Evolutionary conservation across 305 asterid genomes (phyloP).

Genomic region (Rubia peregrina): DNA sequence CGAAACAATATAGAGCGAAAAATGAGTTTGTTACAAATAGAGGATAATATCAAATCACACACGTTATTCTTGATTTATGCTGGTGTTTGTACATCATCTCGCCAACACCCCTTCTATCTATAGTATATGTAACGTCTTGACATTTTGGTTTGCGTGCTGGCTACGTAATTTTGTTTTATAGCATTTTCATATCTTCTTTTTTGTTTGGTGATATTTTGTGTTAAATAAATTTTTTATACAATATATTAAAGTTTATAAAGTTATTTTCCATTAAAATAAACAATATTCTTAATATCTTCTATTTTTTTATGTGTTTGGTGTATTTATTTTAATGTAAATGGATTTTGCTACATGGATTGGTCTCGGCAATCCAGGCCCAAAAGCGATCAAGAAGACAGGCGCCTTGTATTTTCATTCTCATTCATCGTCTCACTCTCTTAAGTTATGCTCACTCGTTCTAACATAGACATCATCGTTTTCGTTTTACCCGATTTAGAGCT

Average conservation of each 20-base stretch:
- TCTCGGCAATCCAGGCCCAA: conserved; percentile 7
- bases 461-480: background rate
- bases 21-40: too few species aligned
- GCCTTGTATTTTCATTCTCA: background rate
- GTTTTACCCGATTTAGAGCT: background rate
- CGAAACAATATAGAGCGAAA: too few species aligned
- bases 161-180: too few species aligned
- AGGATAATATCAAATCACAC: too few species aligned
- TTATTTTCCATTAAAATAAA: too few species aligned
- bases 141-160: background rate
- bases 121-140: background rate
- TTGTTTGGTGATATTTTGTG: too few species aligned
- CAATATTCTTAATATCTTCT: too few species aligned
- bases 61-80: too few species aligned
- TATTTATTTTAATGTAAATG: background rate
- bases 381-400: background rate
- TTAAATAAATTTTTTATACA: too few species aligned
- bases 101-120: background rate
- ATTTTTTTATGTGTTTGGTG: too few species aligned
- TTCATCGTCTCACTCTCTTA: background rate
- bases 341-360: background rate
- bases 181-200: too few species aligned
- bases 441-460: background rate
- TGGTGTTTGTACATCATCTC: background rate
- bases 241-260: too few species aligned